Evolutionary conservation across 108 stramenopile species (phyloP), one percentile per base, ranked within the genome.

Genomic region (Nitzschia sp.): DNA sequence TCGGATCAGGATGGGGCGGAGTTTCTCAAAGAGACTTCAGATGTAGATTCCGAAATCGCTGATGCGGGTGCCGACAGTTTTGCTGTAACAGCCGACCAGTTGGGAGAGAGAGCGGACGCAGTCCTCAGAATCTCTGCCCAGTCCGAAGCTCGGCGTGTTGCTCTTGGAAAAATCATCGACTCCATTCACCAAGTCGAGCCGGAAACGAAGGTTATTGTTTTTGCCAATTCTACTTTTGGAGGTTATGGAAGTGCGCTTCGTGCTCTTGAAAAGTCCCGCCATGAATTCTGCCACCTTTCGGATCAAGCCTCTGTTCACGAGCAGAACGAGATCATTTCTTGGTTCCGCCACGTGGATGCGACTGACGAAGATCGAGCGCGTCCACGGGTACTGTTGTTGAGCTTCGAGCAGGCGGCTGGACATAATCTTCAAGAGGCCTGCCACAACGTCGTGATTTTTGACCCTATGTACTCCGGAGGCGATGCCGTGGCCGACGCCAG

Each of bases 341-440:
- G 85, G 84, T 92, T 84, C 70, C 87, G 83, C 21, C 74, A 68
- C 13, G 85, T 47, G 2, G 88, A 92, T 69, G 88, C 79, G 1
- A 88, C 86, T 5, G 83, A 74, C 33, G 86, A 85, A 59, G 91
- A 92, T 53, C 61, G 75, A 29, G 58, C 46, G 31, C 80, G 91
- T 11, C 91, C 91, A 42, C 72, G 91, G 5, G 79, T 87, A 17
- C 60, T 92, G 24, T 61, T 92, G 30, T 73, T 92, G 9, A 61
- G 77, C 24, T 92, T 89, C 59, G 85, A 74, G 26, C 86, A 89
- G 26, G 85, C 86, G 1, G 91, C 88, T 8, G 91, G 91, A 5
- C 65, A 84, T 51, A 92, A 92, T 60, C 66, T 92, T 17, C 88
- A 92, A 78, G 66, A 76, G n/a, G 87, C 80, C 19, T 86, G 87